A percentile compares a stretch with the other conserved stretches of the same genome.
Evolutionary conservation across 345 rosid genomes (phyloP).

Genomic region (Gossypium rotundifolium): DNA sequence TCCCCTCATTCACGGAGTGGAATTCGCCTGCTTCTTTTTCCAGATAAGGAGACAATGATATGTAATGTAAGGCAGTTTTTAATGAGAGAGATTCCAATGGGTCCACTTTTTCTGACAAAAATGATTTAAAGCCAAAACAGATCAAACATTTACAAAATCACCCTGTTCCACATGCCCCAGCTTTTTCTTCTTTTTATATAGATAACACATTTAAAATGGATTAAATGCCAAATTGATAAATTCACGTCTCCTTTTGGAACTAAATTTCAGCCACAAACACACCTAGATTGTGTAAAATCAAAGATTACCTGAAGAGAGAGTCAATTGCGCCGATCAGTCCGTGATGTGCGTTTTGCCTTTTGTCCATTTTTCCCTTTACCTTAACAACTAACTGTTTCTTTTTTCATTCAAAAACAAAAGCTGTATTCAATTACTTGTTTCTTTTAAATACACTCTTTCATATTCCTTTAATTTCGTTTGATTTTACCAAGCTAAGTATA

Average conservation of each 20-base stretch:
- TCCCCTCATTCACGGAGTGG: constrained; percentile 27
- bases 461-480: neutral
- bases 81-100: neutral
- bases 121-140: too few species aligned
- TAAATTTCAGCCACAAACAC: too few species aligned
- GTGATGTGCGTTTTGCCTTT: neutral
- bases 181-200: too few species aligned
- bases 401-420: neutral
- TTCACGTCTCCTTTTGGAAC: too few species aligned
- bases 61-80: constrained; percentile 9
- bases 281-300: neutral
- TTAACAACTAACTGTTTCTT: neutral
- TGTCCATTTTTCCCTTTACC: neutral
- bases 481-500: neutral
- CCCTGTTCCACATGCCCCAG: too few species aligned
- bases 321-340: constrained; percentile 25
- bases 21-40: constrained; percentile 7
- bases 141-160: too few species aligned
- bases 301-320: constrained; percentile 1
- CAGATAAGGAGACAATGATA: neutral
- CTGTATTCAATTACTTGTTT: neutral
- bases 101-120: too few species aligned
- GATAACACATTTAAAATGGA: too few species aligned
- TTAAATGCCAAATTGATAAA: too few species aligned
- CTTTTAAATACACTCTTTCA: neutral